A percentile compares a stretch with the other conserved stretches of the same genome.
Conservation (phyloP, 2,329 filamentous ascomycete genomes). For the Apiospora koreana region DNA sequence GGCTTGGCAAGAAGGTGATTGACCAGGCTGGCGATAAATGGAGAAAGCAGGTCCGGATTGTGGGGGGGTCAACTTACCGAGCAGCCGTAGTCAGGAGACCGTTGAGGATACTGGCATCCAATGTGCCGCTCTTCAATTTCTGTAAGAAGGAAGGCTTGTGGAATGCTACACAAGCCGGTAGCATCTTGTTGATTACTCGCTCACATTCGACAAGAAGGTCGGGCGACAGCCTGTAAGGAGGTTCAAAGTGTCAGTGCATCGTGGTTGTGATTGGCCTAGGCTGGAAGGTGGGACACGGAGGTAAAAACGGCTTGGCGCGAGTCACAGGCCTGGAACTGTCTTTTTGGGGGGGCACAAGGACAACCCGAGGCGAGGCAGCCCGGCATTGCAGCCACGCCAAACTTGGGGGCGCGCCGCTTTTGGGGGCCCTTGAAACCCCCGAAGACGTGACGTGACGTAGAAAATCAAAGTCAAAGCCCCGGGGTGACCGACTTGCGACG, state of each 20-base stretch:
- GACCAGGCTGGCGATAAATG: conserved; percentile 18
- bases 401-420: conserved; percentile 15
- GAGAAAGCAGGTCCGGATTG: conserved; percentile 22
- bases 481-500: background rate
- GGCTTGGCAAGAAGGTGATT: background rate
- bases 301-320: conserved; percentile 16
- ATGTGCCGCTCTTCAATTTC: conserved; percentile 57
- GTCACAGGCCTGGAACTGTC: conserved; percentile 11
- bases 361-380: conserved; percentile 18
- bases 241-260: conserved; percentile 13
- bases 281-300: conserved; percentile 17
- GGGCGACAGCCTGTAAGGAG: conserved; percentile 47
- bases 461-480: background rate
- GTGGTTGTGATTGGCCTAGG: conserved; percentile 9
- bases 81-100: conserved; percentile 59
- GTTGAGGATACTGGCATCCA: conserved; percentile 59
- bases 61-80: conserved; percentile 46
- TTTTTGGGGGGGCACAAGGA: conserved; percentile 8
- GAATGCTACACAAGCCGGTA: conserved; percentile 63
- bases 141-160: conserved; percentile 64
- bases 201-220: conserved; percentile 61
- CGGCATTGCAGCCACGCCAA: conserved; percentile 16
- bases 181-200: conserved; percentile 60
- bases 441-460: conserved; percentile 15
- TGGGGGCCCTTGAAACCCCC: conserved; percentile 12